Evolutionary conservation across 2,329 filamentous ascomycete genomes (phyloP).

Genomic region (Meredithiella fracta): DNA sequence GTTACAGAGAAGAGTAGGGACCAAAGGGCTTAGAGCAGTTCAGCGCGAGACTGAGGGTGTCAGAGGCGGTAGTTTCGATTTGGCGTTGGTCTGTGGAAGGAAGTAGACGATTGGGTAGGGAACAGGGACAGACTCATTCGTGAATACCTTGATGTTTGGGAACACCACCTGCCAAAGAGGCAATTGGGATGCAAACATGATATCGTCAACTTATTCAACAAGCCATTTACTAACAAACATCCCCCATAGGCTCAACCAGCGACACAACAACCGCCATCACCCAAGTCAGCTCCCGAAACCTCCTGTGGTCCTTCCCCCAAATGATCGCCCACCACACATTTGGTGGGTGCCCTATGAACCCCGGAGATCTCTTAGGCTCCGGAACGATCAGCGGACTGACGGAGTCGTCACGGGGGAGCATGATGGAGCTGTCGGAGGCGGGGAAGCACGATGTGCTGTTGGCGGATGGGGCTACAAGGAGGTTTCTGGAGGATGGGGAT

Average conservation of each 20-base stretch:
- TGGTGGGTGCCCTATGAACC: conserved; percentile 51
- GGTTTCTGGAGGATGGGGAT: conserved; percentile 32
- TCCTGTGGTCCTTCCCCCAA: conserved; percentile 61
- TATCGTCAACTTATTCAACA: too few relatives aligned
- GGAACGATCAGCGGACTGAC: conserved; percentile 25
- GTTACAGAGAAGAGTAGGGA: background rate
- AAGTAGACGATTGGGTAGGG: too few relatives aligned
- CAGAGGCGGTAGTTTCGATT: background rate
- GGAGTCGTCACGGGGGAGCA: conserved; percentile 24
- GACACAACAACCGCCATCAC: conserved; percentile 3
- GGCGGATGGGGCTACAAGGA: conserved; percentile 24
- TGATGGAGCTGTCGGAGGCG: conserved; percentile 30
- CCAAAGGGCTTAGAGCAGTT: background rate
- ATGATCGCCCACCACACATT: conserved; percentile 63
- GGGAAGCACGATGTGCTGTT: conserved; percentile 29
- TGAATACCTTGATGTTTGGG: too few relatives aligned
- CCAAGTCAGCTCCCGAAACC: conserved; percentile 18
- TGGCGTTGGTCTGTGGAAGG: too few relatives aligned
- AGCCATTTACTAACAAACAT: background rate
- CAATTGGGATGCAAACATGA: too few relatives aligned
- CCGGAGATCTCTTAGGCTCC: conserved; percentile 53
- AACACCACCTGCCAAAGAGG: too few relatives aligned
- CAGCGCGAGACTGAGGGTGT: background rate
- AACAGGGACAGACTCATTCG: too few relatives aligned
- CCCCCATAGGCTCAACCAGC: background rate